Evolutionary conservation across 176 grass and related monocot species (phyloP).

Genomic region (Oryza glaberrima): DNA sequence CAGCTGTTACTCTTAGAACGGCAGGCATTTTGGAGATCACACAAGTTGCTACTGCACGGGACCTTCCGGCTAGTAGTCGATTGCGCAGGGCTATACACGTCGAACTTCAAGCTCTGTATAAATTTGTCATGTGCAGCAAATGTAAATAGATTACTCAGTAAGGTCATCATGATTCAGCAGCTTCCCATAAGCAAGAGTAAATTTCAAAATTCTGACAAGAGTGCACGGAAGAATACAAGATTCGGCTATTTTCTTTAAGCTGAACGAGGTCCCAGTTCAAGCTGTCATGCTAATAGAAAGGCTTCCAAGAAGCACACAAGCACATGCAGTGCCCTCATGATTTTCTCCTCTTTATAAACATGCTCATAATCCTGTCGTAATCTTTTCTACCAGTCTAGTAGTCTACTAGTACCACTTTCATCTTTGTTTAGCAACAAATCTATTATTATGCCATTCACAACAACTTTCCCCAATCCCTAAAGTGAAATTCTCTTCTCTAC

Average conservation of each 20-base stretch:
- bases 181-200: neutral
- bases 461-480: neutral
- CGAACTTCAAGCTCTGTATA: constrained; percentile 56
- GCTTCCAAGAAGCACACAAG: constrained; percentile 3
- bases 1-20: constrained; percentile 53
- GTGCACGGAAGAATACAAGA: neutral
- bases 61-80: constrained; percentile 75
- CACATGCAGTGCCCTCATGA: constrained; percentile 33
- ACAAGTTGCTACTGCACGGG: constrained; percentile 70
- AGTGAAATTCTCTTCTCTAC: neutral
- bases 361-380: too few relatives aligned
- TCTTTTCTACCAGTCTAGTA: too few relatives aligned
- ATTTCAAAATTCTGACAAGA: neutral
- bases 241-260: neutral
- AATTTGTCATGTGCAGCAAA: neutral
- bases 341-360: too few relatives aligned
- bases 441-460: neutral
- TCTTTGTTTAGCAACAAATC: neutral
- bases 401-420: neutral
- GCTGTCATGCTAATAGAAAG: constrained; percentile 43
- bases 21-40: constrained; percentile 53
- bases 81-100: constrained; percentile 57
- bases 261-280: constrained; percentile 31
- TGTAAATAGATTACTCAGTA: neutral
- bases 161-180: neutral